Conservation (phyloP, 257 asterid species). For the Solanum okadae region DNA sequence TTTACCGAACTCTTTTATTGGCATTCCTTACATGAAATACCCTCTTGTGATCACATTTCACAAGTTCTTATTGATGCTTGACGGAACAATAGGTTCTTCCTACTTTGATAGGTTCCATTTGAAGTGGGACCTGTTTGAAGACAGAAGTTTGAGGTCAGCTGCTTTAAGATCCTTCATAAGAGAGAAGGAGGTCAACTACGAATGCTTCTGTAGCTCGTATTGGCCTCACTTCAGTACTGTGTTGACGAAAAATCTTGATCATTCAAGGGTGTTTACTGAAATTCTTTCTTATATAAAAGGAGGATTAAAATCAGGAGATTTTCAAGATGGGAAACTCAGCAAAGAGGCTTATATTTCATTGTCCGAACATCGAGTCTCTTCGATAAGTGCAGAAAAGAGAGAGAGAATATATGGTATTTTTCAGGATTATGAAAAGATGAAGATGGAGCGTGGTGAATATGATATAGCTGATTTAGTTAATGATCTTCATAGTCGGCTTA, state of each 20-base stretch:
- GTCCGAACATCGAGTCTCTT: constrained; percentile 32
- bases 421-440: constrained; percentile 53
- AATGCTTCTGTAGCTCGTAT: constrained; percentile 32
- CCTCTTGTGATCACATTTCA: constrained; percentile 63
- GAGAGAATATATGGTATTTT: constrained; percentile 35
- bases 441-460: constrained; percentile 38
- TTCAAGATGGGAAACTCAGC: constrained; percentile 21
- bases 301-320: constrained; percentile 25
- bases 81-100: constrained; percentile 44
- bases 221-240: constrained; percentile 51
- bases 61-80: constrained; percentile 71
- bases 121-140: constrained; percentile 8
- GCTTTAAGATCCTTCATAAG: constrained; percentile 38
- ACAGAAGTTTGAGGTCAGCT: constrained; percentile 22
- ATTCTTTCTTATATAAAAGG: constrained; percentile 64
- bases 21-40: constrained; percentile 28
- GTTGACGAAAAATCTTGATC: constrained; percentile 34
- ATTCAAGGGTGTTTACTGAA: constrained; percentile 50
- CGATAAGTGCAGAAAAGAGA: constrained; percentile 24
- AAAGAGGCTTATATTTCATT: constrained; percentile 26
- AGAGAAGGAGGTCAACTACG: constrained; percentile 46
- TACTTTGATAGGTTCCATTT: constrained; percentile 43
- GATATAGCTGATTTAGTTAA: constrained; percentile 61
- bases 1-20: constrained; percentile 45
- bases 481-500: constrained; percentile 44